Percentiles rank a stretch among this genome's conserved stretches.
Evolutionary conservation across 768 basidiomycete species (phyloP).

Genomic region (Rhizopogon vulgaris): DNA sequence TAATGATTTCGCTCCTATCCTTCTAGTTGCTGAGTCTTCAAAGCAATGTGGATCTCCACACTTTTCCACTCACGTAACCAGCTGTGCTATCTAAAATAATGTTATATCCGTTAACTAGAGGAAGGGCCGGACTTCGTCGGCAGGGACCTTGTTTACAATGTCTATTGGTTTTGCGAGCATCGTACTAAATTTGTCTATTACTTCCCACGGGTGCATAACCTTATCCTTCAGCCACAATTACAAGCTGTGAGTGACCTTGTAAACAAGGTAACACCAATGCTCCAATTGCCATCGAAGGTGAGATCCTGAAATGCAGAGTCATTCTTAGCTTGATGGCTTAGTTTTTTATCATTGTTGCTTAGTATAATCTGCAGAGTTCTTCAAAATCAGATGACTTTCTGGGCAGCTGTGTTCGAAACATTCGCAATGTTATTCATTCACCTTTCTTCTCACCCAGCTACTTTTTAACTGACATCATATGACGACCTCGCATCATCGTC

Average conservation of each 20-base stretch:
- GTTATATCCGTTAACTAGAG: background rate
- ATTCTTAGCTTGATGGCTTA: no score
- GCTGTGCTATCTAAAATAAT: background rate
- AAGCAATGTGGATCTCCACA: background rate
- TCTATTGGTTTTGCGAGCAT: no score
- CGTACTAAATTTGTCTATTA: no score
- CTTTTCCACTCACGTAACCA: background rate
- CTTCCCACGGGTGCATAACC: no score
- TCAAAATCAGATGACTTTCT: background rate
- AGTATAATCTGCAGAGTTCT: background rate
- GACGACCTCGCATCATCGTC: background rate
- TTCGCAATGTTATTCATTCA: background rate
- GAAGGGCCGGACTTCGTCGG: no score
- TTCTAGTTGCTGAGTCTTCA: background rate
- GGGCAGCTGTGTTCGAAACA: background rate
- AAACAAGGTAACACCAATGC: no score
- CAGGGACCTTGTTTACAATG: no score
- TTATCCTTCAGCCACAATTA: no score
- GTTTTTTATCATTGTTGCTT: background rate
- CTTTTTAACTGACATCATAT: slow-evolving; percentile 1
- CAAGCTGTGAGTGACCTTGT: no score
- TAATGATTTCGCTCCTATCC: background rate
- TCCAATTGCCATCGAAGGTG: no score
- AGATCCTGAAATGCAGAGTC: no score
- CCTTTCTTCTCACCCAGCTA: background rate